Percentiles rank a stretch among this genome's conserved stretches.
Evolutionary conservation across 2,329 filamentous ascomycete genomes (phyloP).

Genomic region (Aspergillus hiratsukae): DNA sequence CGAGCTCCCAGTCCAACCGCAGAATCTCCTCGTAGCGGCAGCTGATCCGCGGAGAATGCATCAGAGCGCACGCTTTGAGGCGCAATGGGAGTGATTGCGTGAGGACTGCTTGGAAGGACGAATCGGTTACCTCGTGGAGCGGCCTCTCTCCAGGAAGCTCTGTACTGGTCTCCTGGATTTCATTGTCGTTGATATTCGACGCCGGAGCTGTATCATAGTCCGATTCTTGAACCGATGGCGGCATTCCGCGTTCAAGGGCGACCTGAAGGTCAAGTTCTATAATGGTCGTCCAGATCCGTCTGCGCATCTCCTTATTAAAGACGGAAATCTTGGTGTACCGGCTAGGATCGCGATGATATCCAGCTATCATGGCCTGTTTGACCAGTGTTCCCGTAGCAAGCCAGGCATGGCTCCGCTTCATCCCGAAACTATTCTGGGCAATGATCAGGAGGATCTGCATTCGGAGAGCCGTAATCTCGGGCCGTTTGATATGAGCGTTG

Average conservation of each 20-base stretch:
- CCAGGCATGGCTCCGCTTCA: slow-evolving; percentile 54
- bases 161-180: slow-evolving; percentile 36
- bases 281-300: slow-evolving; percentile 55
- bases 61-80: slow-evolving; percentile 29
- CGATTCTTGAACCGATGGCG: slow-evolving; percentile 39
- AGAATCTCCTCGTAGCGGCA: slow-evolving; percentile 40
- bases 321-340: slow-evolving; percentile 30
- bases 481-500: slow-evolving; percentile 61
- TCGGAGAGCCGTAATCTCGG: slow-evolving; percentile 48
- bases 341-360: slow-evolving; percentile 45
- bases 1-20: slow-evolving; percentile 37
- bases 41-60: slow-evolving; percentile 34
- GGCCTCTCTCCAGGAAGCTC: slow-evolving; percentile 28
- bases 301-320: slow-evolving; percentile 46
- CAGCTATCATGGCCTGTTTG: slow-evolving; percentile 50
- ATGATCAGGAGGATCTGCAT: slow-evolving; percentile 49
- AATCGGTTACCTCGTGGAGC: slow-evolving; percentile 33
- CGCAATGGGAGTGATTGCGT: slow-evolving; percentile 28
- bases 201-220: slow-evolving; percentile 49
- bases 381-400: slow-evolving; percentile 48
- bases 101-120: slow-evolving; percentile 31
- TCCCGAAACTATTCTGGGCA: slow-evolving; percentile 48
- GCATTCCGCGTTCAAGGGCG: slow-evolving; percentile 53
- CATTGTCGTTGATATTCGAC: slow-evolving; percentile 49
- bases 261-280: slow-evolving; percentile 54